Percentiles rank a stretch among this genome's conserved stretches.
Conservation (phyloP, 768 basidiomycete species). For the Lactifluus volemus region DNA sequence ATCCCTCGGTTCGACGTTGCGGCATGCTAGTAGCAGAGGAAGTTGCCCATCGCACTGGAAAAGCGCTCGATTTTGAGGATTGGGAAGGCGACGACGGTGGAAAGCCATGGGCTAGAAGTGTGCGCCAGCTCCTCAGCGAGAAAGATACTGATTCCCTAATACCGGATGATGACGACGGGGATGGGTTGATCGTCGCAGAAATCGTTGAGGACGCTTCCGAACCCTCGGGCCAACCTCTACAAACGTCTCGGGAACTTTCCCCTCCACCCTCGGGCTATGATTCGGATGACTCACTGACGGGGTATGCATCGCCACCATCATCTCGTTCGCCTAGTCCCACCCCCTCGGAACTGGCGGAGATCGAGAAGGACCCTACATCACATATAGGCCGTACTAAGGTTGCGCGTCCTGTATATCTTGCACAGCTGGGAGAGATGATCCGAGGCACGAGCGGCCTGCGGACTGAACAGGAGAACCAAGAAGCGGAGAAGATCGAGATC, state of each 20-base stretch:
- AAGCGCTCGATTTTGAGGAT: slow-evolving; percentile 65
- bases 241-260: background rate
- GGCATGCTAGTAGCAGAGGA: slow-evolving; percentile 92
- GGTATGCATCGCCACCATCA: slow-evolving; percentile 61
- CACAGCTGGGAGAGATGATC: slow-evolving; percentile 74
- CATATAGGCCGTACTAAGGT: slow-evolving; percentile 61
- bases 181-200: background rate
- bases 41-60: slow-evolving; percentile 51
- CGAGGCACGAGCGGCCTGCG: slow-evolving; percentile 45
- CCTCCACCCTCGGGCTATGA: slow-evolving; percentile 38
- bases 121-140: slow-evolving; percentile 44
- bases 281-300: slow-evolving; percentile 74
- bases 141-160: slow-evolving; percentile 43
- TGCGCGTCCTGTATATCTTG: slow-evolving; percentile 81
- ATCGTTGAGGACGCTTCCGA: background rate
- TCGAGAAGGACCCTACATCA: slow-evolving; percentile 79
- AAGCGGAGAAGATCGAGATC: slow-evolving; percentile 73
- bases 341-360: slow-evolving; percentile 69
- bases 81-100: slow-evolving; percentile 76
- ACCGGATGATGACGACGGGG: slow-evolving; percentile 7
- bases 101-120: slow-evolving; percentile 50
- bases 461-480: slow-evolving; percentile 47
- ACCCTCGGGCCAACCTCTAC: background rate
- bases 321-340: slow-evolving; percentile 76
- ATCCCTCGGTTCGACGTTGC: slow-evolving; percentile 66